phyloP scores from a whole-genome alignment of 768 basidiomycete species.

The Pleurotus eryngii region DNA sequence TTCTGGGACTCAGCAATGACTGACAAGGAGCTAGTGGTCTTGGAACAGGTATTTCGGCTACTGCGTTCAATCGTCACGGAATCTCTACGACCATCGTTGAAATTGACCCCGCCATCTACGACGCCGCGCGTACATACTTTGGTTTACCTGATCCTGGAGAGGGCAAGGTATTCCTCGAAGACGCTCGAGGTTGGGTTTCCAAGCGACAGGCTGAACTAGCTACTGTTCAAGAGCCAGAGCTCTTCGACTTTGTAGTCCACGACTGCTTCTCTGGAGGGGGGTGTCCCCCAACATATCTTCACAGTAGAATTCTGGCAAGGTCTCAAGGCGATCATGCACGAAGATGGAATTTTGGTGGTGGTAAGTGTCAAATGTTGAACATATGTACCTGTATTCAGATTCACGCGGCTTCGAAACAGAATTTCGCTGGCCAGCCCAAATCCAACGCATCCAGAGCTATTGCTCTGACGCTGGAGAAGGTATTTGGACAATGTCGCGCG shows the following conservation, averaged over 20 bases:
- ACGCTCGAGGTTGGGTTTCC: constrained; percentile 72
- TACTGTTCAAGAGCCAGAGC: constrained; percentile 15
- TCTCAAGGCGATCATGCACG: constrained; percentile 57
- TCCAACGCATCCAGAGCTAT: constrained; percentile 66
- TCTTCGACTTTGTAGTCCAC: constrained; percentile 77
- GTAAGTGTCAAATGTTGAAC: constrained; percentile 40
- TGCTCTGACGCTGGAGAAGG: constrained; percentile 61
- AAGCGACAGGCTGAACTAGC: constrained; percentile 29
- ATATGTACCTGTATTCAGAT: not conserved
- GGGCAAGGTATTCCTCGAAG: constrained; percentile 65
- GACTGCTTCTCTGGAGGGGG: constrained; percentile 96
- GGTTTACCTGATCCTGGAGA: constrained; percentile 65
- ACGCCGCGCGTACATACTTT: constrained; percentile 77
- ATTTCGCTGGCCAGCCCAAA: constrained; percentile 73
- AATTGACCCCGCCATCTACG: constrained; percentile 88
- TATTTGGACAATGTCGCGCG: constrained; percentile 77
- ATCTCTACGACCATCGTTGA: constrained; percentile 84
- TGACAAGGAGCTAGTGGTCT: constrained; percentile 60
- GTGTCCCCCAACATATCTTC: constrained; percentile 83
- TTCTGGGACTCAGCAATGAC: not conserved
- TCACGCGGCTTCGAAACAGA: constrained; percentile 41
- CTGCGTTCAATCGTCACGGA: constrained; percentile 66
- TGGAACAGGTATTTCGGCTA: constrained; percentile 80
- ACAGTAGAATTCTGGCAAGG: constrained; percentile 82
- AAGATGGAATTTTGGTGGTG: constrained; percentile 76